Conservation (phyloP, 495 filamentous ascomycete species). For the Penicillium taxi region DNA sequence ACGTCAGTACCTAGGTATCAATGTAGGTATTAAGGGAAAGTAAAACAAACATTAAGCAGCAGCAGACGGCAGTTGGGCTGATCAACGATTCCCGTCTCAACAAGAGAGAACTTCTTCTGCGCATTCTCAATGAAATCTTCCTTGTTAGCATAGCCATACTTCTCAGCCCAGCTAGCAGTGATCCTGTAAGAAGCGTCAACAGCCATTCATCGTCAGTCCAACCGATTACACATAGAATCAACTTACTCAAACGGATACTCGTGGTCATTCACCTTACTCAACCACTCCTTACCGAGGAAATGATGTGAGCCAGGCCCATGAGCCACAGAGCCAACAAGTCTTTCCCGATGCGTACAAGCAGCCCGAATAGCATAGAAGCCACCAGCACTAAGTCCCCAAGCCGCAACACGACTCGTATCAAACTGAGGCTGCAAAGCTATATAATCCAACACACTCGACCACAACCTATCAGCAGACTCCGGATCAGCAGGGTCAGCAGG, state of each 20-base stretch:
- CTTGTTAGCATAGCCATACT: constrained; percentile 57
- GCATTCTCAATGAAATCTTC: constrained; percentile 53
- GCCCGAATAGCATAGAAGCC: constrained; percentile 71
- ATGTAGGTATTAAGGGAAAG: not conserved
- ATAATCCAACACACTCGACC: constrained; percentile 57
- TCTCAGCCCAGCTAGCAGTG: constrained; percentile 56
- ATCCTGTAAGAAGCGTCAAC: constrained; percentile 39
- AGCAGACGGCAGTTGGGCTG: constrained; percentile 55
- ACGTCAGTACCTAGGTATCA: constrained; percentile 1
- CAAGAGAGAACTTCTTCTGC: constrained; percentile 62
- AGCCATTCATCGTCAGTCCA: constrained; percentile 1
- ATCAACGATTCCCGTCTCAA: constrained; percentile 61
- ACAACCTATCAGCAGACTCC: constrained; percentile 43
- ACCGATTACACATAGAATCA: not conserved
- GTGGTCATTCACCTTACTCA: constrained; percentile 58
- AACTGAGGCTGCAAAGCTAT: constrained; percentile 50
- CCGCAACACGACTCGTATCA: constrained; percentile 53
- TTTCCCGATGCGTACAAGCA: constrained; percentile 59
- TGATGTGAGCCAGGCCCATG: constrained; percentile 66
- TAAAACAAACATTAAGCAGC: constrained; percentile 53
- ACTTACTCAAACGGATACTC: constrained; percentile 70
- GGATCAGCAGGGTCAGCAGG: constrained; percentile 54
- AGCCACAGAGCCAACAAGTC: constrained; percentile 54
- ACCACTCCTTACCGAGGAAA: constrained; percentile 59
- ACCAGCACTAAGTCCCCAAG: constrained; percentile 67